Percentiles rank a stretch among this genome's conserved stretches.
phyloP scores from a whole-genome alignment of 139 green algal genomes.

The Pycnococcus provasolii region DNA sequence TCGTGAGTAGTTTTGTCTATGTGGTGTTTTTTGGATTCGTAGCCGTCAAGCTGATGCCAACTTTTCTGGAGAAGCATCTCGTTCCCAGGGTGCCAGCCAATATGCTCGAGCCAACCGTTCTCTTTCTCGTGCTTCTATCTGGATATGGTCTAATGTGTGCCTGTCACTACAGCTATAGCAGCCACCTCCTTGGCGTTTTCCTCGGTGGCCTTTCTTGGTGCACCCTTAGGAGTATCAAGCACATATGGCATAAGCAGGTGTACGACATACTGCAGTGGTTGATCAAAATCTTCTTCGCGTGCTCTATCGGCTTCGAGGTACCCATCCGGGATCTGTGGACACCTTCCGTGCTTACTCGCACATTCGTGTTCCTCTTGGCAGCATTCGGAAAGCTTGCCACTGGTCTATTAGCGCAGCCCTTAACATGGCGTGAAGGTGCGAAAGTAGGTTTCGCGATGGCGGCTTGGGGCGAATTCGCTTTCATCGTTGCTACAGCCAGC shows the following conservation, averaged over 20 bases:
- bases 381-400: conserved; percentile 19
- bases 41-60: conserved; percentile 4
- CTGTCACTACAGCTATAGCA: conserved; percentile 13
- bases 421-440: not conserved
- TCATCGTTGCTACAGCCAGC: conserved; percentile 14
- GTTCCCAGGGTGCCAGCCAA: conserved; percentile 1
- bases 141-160: conserved; percentile 7
- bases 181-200: conserved; percentile 23
- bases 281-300: conserved; percentile 13
- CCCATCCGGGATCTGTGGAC: conserved; percentile 21
- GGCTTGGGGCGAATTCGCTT: conserved; percentile 26
- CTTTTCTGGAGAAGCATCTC: conserved; percentile 5
- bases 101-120: not conserved
- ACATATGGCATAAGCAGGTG: conserved; percentile 6
- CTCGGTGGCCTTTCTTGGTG: conserved; percentile 26
- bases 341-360: not conserved
- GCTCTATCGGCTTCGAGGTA: conserved; percentile 19
- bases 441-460: conserved; percentile 25
- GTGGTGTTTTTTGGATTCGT: conserved; percentile 4
- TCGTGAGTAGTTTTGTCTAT: conserved; percentile 3
- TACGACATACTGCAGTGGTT: conserved; percentile 16
- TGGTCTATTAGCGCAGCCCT: conserved; percentile 13
- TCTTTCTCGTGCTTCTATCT: conserved; percentile 1
- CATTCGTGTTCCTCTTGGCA: conserved; percentile 1
- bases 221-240: conserved; percentile 5